phyloP scores from a whole-genome alignment of 2,329 filamentous ascomycete species.

The Phaeosphaeriaceae sp. region DNA sequence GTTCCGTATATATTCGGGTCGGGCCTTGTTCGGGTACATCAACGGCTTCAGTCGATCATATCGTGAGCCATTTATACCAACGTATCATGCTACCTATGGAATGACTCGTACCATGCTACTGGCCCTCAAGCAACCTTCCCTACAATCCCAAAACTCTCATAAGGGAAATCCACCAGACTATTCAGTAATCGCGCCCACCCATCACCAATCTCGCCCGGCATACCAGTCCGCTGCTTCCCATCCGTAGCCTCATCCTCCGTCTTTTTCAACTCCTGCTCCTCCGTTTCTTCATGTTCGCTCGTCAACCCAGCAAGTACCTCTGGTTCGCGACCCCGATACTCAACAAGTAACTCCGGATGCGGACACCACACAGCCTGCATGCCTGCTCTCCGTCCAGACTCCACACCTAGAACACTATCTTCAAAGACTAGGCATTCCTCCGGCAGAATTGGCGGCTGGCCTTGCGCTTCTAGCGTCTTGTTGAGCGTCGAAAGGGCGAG shows the following conservation, averaged over 20 bases:
- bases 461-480: conserved; percentile 66
- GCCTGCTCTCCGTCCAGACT: conserved; percentile 85
- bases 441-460: conserved; percentile 69
- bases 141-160: conserved; percentile 63
- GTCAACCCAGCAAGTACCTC: conserved; percentile 84
- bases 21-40: too few relatives aligned
- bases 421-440: conserved; percentile 96
- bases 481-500: conserved; percentile 88
- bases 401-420: conserved; percentile 91
- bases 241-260: conserved; percentile 47
- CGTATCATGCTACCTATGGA: too few relatives aligned
- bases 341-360: conserved; percentile 76
- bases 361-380: conserved; percentile 96
- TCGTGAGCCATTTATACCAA: too few relatives aligned
- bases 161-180: conserved; percentile 66
- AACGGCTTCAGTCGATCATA: too few relatives aligned
- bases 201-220: conserved; percentile 63
- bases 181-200: conserved; percentile 63
- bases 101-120: too few relatives aligned
- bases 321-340: conserved; percentile 77
- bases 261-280: conserved; percentile 42
- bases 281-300: conserved; percentile 69
- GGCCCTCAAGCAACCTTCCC: not conserved
- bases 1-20: too few relatives aligned
- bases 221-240: conserved; percentile 52